Evolutionary conservation across 1,284 basidiomycete species (phyloP).

Genomic region (Clitocybe nebularis): DNA sequence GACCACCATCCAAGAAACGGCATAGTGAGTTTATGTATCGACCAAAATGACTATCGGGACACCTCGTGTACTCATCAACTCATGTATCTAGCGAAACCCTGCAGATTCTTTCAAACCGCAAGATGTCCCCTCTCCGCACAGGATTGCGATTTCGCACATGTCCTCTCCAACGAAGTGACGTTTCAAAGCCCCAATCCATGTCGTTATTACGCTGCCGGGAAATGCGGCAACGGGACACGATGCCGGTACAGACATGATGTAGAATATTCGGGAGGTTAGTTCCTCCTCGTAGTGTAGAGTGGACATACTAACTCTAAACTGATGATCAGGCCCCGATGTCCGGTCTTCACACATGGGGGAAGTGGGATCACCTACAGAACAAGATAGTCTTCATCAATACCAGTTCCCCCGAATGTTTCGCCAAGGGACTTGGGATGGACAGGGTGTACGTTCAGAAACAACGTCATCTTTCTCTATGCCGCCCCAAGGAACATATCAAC

Average conservation of each 20-base stretch:
- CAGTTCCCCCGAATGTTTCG: not conserved
- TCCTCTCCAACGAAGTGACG: slow-evolving; percentile 24
- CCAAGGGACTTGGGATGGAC: not conserved
- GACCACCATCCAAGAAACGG: slow-evolving; percentile 35
- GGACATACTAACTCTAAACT: not conserved
- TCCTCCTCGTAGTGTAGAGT: not conserved
- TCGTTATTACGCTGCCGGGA: slow-evolving; percentile 34
- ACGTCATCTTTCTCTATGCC: not conserved
- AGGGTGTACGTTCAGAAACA: no score
- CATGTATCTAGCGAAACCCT: slow-evolving; percentile 38
- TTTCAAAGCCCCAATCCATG: slow-evolving; percentile 25
- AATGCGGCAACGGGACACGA: slow-evolving; percentile 33
- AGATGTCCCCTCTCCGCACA: slow-evolving; percentile 37
- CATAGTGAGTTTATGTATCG: slow-evolving; percentile 41
- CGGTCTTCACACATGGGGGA: not conserved
- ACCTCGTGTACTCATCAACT: slow-evolving; percentile 8
- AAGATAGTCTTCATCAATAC: slow-evolving; percentile 4
- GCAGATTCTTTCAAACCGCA: slow-evolving; percentile 40
- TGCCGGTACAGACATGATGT: slow-evolving; percentile 34
- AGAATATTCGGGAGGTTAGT: slow-evolving; percentile 23
- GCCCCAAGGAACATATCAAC: not conserved
- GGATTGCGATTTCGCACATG: slow-evolving; percentile 43
- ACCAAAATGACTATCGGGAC: no score
- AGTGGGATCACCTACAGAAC: slow-evolving; percentile 4
- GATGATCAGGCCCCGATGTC: slow-evolving; percentile 2